Conservation (phyloP, 768 basidiomycete species). For the Mycena indigotica region DNA sequence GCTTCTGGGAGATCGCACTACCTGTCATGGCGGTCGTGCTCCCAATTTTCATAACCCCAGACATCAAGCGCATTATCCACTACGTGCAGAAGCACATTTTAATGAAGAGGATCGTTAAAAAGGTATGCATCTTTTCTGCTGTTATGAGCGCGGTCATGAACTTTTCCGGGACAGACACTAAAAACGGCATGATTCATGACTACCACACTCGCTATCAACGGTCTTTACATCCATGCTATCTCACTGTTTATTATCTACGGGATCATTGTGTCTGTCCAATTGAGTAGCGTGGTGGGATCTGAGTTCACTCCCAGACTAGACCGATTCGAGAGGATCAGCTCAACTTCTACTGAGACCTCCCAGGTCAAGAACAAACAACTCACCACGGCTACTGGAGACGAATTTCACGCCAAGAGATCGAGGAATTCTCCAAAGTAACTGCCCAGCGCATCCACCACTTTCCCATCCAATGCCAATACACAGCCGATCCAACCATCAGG, state of each 20-base stretch:
- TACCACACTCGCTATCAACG: background rate
- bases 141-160: background rate
- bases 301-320: too few species aligned
- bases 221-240: background rate
- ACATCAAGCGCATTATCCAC: slow-evolving; percentile 48
- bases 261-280: background rate
- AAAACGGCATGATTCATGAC: slow-evolving; percentile 10
- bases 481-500: slow-evolving; percentile 24
- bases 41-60: slow-evolving; percentile 53
- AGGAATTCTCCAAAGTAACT: slow-evolving; percentile 18
- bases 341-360: too few species aligned
- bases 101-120: slow-evolving; percentile 18
- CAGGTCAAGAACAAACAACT: too few species aligned
- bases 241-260: background rate
- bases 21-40: slow-evolving; percentile 59
- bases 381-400: too few species aligned
- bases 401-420: too few species aligned
- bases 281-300: too few species aligned
- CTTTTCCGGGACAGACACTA: slow-evolving; percentile 2
- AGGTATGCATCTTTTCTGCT: slow-evolving; percentile 3
- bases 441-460: slow-evolving; percentile 2
- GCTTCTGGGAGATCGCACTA: slow-evolving; percentile 69
- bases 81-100: slow-evolving; percentile 47
- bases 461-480: slow-evolving; percentile 15
- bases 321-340: too few species aligned